A percentile compares a stretch with the other conserved stretches of the same genome.
Conservation (phyloP, 2,329 filamentous ascomycete species). For the Cercospora nicotianae region DNA sequence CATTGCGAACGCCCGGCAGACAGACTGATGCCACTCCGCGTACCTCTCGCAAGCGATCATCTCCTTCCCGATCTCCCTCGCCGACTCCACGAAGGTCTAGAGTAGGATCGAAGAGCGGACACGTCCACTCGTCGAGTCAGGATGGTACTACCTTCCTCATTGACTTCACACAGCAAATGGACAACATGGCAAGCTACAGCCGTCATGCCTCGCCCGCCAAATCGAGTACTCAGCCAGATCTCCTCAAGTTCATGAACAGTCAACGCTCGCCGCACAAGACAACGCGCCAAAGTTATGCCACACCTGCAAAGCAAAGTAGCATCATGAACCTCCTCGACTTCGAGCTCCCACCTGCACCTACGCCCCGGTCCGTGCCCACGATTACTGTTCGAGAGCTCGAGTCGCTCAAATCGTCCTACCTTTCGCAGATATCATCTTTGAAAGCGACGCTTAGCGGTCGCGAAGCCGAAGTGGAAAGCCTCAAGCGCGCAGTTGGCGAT, state of each 20-base stretch:
- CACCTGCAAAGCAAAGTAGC: conserved; percentile 47
- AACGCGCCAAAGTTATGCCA: conserved; percentile 38
- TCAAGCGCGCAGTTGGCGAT: conserved; percentile 84
- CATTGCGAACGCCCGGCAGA: conserved; percentile 28
- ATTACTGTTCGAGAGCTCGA: conserved; percentile 92
- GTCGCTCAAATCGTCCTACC: conserved; percentile 82
- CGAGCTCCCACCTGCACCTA: conserved; percentile 90
- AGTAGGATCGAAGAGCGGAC: conserved; percentile 39
- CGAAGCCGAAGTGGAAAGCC: conserved; percentile 83
- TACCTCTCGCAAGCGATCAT: conserved; percentile 48
- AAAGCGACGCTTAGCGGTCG: conserved; percentile 89
- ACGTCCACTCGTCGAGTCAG: conserved; percentile 46
- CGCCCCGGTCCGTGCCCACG: conserved; percentile 84
- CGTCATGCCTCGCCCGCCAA: conserved; percentile 56
- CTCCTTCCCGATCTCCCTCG: conserved; percentile 47
- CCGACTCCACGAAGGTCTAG: conserved; percentile 54
- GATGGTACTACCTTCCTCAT: conserved; percentile 74
- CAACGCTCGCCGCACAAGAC: conserved; percentile 47
- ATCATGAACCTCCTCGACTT: conserved; percentile 79
- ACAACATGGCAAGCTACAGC: conserved; percentile 51
- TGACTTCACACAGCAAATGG: conserved; percentile 83
- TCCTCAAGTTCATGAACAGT: conserved; percentile 45
- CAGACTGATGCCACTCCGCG: conserved; percentile 49
- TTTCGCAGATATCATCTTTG: conserved; percentile 92
- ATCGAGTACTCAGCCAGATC: conserved; percentile 50